Evolutionary conservation across 495 filamentous ascomycete genomes (phyloP).

Genomic region (Entonaema liquescens): DNA sequence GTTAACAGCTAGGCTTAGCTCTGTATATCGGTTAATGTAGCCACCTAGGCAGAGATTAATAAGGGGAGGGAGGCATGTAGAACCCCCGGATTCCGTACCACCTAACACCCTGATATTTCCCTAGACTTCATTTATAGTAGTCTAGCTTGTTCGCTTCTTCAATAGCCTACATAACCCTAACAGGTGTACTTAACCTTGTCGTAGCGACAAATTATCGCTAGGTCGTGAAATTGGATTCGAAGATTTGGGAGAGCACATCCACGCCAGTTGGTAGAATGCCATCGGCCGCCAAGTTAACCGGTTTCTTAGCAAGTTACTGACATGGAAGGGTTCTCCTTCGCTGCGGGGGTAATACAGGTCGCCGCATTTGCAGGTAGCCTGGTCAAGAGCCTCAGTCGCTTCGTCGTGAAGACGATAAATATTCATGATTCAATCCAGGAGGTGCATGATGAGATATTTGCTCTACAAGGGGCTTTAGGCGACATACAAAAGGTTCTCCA

Average conservation of each 20-base stretch:
- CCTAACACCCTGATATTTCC: background rate
- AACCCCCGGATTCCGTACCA: background rate
- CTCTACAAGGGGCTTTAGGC: slow-evolving; percentile 12
- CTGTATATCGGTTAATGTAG: background rate
- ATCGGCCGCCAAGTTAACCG: background rate
- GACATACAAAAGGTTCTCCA: slow-evolving; percentile 22
- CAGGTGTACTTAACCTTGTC: background rate
- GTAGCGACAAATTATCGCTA: background rate
- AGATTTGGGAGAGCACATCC: background rate
- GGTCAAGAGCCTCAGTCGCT: slow-evolving; percentile 25
- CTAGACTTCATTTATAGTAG: background rate
- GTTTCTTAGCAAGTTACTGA: background rate
- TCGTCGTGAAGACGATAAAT: slow-evolving; percentile 28
- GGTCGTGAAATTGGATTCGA: background rate
- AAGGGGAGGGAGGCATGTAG: too few relatives aligned
- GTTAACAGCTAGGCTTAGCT: background rate
- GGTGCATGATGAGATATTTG: slow-evolving; percentile 32
- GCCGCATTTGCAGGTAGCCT: slow-evolving; percentile 11
- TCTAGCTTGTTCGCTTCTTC: background rate
- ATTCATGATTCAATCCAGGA: slow-evolving; percentile 27
- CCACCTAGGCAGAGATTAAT: background rate
- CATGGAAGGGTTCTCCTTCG: slow-evolving; percentile 36
- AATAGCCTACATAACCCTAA: background rate
- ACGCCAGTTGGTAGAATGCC: slow-evolving; percentile 11
- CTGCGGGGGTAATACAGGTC: slow-evolving; percentile 22